Base-by-base conservation (phyloP, 2,329 filamentous ascomycete genomes). In the Nothophaeocryptopus gaeumannii region DNA sequence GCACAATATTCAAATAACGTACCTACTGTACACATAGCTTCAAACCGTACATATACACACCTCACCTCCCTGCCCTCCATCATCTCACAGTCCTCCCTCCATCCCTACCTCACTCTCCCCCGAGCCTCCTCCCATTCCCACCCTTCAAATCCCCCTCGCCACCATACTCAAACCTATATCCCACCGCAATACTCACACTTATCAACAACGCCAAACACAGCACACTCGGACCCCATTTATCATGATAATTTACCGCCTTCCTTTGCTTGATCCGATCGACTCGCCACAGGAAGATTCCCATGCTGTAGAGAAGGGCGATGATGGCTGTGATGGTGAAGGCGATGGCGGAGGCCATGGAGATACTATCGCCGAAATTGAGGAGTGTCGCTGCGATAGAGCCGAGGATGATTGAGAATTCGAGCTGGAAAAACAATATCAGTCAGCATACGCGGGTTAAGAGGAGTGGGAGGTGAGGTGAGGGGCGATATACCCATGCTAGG, bases 391-490 rank as follows among this genome's bases (percentile, higher is more conserved):
- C 89, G 61, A 95, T 92, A 26, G 87, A 86, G 61, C 89, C 89
- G 46, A 99, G 84, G 66, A 96, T 91, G 65, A 97, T 95, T 42
- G 88, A 92, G 72, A 95, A 97, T 71, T 99, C 92, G 63, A 99
- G 86, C 87, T 87, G 58, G 41, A 29, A 7, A 26, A 20, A 26
- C 13, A 44, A 15, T 33, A 7, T 4, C 8, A 11, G 33, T 45
- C 26, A 50, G 39, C 20, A 36, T 36, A 16, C 11, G 11, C 16
- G 12, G 31, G n/a, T 36, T n/a, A 1, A 8, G 7, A 37, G 26
- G 10, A 9, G 15, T 12, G 9, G 10, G 14, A 30, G 11, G 20
- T 20, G 20, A 73, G 10, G 11, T 10, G 39, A 38, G n/a, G n/a
- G n/a, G n/a, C n/a, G n/a, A 65, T 82, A 74, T 72, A 87, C 84